These are phyloP conservation scores for Mrakiaceae sp. DNA, from an alignment of 1,284 basidiomycete species.

Conservation along the genomic window DNA sequence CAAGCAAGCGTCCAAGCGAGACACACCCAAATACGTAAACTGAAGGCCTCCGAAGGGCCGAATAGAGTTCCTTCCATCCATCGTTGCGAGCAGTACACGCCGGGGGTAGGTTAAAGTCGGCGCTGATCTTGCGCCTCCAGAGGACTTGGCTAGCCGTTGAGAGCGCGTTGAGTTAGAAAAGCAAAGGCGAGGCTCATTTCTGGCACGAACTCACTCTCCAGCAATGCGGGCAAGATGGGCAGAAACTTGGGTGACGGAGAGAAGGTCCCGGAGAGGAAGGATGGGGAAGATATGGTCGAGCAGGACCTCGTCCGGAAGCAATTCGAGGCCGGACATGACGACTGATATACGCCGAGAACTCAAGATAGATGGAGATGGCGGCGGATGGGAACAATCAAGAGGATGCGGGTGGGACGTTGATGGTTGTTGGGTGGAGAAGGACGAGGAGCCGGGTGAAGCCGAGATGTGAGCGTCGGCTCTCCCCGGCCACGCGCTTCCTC, in stretches of 20 bases:
- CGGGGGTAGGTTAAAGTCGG: constrained; percentile 11
- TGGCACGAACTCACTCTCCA: no score
- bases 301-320: constrained; percentile 12
- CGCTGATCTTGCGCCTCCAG: constrained; percentile 4
- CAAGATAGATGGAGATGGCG: no score
- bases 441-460: no score
- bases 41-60: neutral
- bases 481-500: no score
- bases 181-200: no score
- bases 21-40: constrained; percentile 13
- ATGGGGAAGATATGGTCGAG: constrained; percentile 9
- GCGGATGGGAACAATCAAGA: no score
- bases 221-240: neutral
- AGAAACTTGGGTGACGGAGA: neutral
- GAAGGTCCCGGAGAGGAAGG: neutral
- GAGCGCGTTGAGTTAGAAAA: neutral
- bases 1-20: neutral
- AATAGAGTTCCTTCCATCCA: constrained; percentile 16
- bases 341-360: no score
- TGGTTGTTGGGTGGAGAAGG: no score
- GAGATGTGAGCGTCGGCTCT: no score
- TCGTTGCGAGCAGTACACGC: neutral
- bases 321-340: constrained; percentile 5
- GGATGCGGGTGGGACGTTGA: no score
- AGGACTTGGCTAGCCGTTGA: neutral